Base-by-base conservation (phyloP, 441 rosid genomes). In the Gossypium lobatum region DNA sequence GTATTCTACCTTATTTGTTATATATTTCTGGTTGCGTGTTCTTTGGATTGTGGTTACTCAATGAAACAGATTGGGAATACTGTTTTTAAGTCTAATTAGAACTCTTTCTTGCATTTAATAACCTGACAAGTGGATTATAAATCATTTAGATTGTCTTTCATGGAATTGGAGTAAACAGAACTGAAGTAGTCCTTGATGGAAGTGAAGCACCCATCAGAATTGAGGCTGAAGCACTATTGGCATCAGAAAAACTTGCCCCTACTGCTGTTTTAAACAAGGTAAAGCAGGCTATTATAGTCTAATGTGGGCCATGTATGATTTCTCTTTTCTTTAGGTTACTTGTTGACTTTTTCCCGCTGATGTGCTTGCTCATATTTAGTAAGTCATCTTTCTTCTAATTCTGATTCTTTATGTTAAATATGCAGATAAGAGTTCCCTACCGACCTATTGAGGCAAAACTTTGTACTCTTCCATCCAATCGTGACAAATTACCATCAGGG, bases 191-290 rank as follows among this genome's bases (percentile, higher is more conserved):
- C 71, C 97, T 96, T 60, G 96, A 96, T 83, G 99, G 99, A 76
- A 96, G 99, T 83, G 99, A 93, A 72, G 97, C 97, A 69, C 99
- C 99, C 54, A 72, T 85, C 75, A 89, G 93, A 77, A 90, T 96
- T 76, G 93, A 88, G 78, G 89, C 87, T 77, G 92, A 89, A 87
- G 89, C 93, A 53, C 79, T 87, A 60, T 82, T 96, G 79, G 89
- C 95, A 72, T 83, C 90, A 57, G 99, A 93, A 81, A 87, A 82
- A 72, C 89, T 96, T 45, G 83, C 82, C 50, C 99, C 98, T 55
- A 79, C 80, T 80, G 97, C 97, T 78, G 80, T 75, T 83, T 78
- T 96, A 66, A 86, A 93, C 75, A 91, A 93, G 97, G 99, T 92
- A 80, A 80, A 77, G 62, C 66, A 39, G 66, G 62, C 34, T 46